Conservation (phyloP, 2,329 filamentous ascomycete genomes). For the Penicillium sp. region DNA sequence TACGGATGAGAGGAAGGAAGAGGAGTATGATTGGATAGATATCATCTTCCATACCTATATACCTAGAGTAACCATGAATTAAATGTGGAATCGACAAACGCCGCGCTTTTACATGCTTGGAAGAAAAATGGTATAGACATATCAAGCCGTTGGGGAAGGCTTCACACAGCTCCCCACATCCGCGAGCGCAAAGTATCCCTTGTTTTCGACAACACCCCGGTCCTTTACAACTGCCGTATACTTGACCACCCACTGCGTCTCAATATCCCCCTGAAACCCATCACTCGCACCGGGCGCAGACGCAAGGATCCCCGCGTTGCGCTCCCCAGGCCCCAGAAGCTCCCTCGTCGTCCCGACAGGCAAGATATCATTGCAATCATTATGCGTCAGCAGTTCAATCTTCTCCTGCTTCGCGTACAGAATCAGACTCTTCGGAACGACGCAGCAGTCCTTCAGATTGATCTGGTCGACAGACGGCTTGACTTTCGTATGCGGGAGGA, state of each 20-base stretch:
- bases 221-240: conserved; percentile 96
- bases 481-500: conserved; percentile 72
- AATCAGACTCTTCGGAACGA: conserved; percentile 85
- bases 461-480: conserved; percentile 90
- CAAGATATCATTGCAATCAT: conserved; percentile 90
- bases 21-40: conserved; percentile 89
- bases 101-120: conserved; percentile 26
- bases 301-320: conserved; percentile 77
- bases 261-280: conserved; percentile 74
- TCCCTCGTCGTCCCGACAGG: conserved; percentile 84
- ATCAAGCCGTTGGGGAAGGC: conserved; percentile 29
- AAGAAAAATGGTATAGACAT: conserved; percentile 19
- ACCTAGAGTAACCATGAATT: neutral
- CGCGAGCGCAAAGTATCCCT: conserved; percentile 93
- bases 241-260: conserved; percentile 93
- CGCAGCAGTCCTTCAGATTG: conserved; percentile 94
- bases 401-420: conserved; percentile 79
- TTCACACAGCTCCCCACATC: conserved; percentile 62
- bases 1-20: conserved; percentile 91
- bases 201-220: conserved; percentile 95
- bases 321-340: conserved; percentile 73
- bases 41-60: conserved; percentile 15
- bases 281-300: conserved; percentile 57
- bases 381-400: conserved; percentile 90
- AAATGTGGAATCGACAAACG: conserved; percentile 21